phyloP scores from a whole-genome alignment of 805 yeast species.

The Nakazawaea anatomiae region DNA sequence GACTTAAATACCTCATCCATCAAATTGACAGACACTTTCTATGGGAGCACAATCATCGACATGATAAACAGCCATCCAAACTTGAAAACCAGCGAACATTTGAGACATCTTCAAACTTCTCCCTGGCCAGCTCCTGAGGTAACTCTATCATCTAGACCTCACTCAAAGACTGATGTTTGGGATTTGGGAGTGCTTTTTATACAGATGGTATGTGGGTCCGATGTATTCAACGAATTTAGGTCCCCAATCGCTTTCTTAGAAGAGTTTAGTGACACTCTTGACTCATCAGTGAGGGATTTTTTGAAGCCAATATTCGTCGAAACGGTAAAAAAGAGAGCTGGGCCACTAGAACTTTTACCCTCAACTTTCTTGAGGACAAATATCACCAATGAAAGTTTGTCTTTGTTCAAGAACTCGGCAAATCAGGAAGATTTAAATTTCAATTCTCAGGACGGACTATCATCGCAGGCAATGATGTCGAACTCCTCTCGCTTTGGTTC shows the following conservation, averaged over 20 bases:
- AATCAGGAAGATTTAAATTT: not conserved
- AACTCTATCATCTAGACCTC: conserved; percentile 39
- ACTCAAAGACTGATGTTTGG: conserved; percentile 90
- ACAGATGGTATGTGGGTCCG: conserved; percentile 58
- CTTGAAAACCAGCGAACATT: conserved; percentile 3
- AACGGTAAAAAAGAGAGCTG: conserved; percentile 66
- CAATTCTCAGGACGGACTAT: not conserved
- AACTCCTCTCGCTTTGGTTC: conserved; percentile 14
- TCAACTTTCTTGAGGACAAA: conserved; percentile 76
- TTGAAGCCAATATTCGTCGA: conserved; percentile 57
- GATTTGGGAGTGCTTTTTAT: conserved; percentile 76
- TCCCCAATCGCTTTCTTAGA: conserved; percentile 62
- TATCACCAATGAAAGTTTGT: conserved; percentile 19
- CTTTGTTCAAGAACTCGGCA: conserved; percentile 1
- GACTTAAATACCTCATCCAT: conserved; percentile 52
- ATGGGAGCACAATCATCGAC: conserved; percentile 42
- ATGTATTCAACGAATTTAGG: conserved; percentile 44
- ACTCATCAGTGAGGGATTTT: conserved; percentile 61
- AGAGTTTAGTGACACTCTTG: conserved; percentile 28
- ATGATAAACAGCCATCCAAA: conserved; percentile 29
- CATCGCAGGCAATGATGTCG: not conserved
- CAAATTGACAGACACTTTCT: conserved; percentile 56
- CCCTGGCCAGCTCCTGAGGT: conserved; percentile 84
- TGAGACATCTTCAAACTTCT: conserved; percentile 18
- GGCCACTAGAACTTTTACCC: conserved; percentile 81